phyloP scores from a whole-genome alignment of 139 green algal genomes.

The Haematococcus lacustris region DNA sequence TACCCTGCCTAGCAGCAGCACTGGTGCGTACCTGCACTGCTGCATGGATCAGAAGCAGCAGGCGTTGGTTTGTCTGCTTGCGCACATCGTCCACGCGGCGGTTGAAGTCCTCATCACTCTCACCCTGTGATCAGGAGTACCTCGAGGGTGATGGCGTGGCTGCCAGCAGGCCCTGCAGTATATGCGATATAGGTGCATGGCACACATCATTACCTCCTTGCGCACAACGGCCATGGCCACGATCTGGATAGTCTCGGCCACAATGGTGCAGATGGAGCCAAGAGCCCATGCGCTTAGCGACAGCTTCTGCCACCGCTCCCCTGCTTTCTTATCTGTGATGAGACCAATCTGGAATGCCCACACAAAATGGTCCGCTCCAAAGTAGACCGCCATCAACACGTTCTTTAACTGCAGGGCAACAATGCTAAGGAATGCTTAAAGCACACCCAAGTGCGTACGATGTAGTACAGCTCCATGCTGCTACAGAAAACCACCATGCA shows the following conservation, averaged over 20 bases:
- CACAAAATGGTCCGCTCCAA: constrained; percentile 86
- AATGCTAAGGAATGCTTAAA: too few species aligned
- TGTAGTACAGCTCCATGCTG: too few species aligned
- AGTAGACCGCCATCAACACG: constrained; percentile 91
- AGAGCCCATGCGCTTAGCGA: constrained; percentile 56
- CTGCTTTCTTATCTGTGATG: constrained; percentile 57
- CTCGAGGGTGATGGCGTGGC: too few species aligned
- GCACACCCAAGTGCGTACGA: too few species aligned
- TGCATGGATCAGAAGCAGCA: constrained; percentile 64
- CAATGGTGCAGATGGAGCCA: constrained; percentile 43
- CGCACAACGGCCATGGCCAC: constrained; percentile 6
- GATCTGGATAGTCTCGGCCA: constrained; percentile 31
- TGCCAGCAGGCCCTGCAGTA: too few species aligned
- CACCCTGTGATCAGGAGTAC: too few species aligned
- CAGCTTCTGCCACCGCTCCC: constrained; percentile 65
- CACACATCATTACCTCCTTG: constrained; percentile 6
- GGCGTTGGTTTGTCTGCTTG: constrained; percentile 48
- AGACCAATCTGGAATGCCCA: constrained; percentile 82
- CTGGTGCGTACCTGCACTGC: constrained; percentile 60
- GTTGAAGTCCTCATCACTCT: constrained; percentile 55
- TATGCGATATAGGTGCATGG: too few species aligned
- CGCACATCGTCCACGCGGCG: constrained; percentile 46
- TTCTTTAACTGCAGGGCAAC: constrained; percentile 65
- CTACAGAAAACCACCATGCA: too few species aligned
- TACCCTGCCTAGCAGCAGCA: too few species aligned